phyloP scores from a whole-genome alignment of 2,329 filamentous ascomycete genomes.

The Alternaria metachromatica region DNA sequence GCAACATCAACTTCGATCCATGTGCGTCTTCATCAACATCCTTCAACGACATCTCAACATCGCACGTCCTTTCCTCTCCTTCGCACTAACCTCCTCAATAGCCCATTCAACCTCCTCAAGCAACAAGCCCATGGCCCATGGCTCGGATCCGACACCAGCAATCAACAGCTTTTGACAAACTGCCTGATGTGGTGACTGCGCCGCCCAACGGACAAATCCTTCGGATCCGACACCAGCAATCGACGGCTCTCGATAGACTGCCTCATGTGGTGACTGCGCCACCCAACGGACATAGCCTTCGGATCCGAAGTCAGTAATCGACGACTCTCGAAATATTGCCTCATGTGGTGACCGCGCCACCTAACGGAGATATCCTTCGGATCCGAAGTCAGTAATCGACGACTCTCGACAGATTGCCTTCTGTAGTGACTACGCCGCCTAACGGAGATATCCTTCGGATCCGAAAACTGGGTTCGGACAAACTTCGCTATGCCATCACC shows the following conservation, averaged over 20 bases:
- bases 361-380: no score
- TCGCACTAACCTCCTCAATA: no score
- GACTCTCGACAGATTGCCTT: no score
- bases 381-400: background rate
- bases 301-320: background rate
- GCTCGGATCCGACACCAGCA: background rate
- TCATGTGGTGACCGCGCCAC: no score
- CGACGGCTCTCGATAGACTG: no score
- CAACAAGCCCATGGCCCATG: background rate
- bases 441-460: background rate
- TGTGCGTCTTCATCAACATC: background rate
- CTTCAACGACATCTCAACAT: background rate
- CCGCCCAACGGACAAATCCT: no score
- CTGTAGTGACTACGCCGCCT: no score
- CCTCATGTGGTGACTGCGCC: no score
- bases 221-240: no score
- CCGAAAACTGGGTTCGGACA: background rate
- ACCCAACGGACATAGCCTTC: background rate
- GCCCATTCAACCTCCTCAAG: background rate
- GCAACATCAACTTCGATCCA: background rate
- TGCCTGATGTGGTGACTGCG: no score
- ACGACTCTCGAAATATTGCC: no score
- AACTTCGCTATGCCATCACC: no score
- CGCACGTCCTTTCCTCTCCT: background rate
- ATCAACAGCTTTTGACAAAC: background rate